Conservation (phyloP, 192 early-diverging fungal genomes). For the Coemansia sp. region DNA sequence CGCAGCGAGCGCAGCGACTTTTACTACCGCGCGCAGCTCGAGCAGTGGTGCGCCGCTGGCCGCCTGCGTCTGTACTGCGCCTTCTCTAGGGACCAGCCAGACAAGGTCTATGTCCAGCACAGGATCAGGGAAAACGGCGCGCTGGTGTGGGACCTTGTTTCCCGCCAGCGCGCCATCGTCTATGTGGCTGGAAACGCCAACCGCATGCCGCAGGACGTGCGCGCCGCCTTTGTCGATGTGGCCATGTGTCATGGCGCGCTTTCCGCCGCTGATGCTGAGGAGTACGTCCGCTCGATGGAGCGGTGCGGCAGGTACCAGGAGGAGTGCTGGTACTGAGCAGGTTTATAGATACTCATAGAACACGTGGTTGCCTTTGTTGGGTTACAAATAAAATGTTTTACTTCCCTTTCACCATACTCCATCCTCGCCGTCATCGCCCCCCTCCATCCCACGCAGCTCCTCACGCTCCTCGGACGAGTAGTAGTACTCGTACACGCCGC, state of each 20-base stretch:
- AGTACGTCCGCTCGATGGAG: conserved; percentile 54
- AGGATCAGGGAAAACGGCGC: conserved; percentile 28
- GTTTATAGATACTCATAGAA: not conserved
- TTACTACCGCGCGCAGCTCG: conserved; percentile 72
- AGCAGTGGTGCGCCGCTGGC: conserved; percentile 51
- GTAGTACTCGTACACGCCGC: conserved; percentile 25
- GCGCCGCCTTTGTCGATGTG: conserved; percentile 34
- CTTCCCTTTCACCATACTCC: conserved; percentile 10
- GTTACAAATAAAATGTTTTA: not conserved
- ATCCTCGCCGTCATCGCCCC: conserved; percentile 1
- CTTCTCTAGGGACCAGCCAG: conserved; percentile 81
- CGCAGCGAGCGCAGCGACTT: conserved; percentile 73
- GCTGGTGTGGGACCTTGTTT: conserved; percentile 68
- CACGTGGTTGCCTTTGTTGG: no score
- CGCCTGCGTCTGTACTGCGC: conserved; percentile 71
- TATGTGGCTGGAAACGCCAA: conserved; percentile 72
- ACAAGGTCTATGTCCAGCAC: conserved; percentile 40
- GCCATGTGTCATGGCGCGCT: not conserved
- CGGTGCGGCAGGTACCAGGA: conserved; percentile 76
- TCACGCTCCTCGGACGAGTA: conserved; percentile 36
- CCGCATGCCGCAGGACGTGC: conserved; percentile 46
- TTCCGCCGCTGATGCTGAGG: not conserved
- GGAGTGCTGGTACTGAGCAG: conserved; percentile 74
- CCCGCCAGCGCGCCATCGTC: conserved; percentile 60
- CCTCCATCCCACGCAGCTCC: conserved; percentile 2